Evolutionary conservation across 2,329 filamentous ascomycete species (phyloP).

Genomic region (Penicillium sp.): DNA sequence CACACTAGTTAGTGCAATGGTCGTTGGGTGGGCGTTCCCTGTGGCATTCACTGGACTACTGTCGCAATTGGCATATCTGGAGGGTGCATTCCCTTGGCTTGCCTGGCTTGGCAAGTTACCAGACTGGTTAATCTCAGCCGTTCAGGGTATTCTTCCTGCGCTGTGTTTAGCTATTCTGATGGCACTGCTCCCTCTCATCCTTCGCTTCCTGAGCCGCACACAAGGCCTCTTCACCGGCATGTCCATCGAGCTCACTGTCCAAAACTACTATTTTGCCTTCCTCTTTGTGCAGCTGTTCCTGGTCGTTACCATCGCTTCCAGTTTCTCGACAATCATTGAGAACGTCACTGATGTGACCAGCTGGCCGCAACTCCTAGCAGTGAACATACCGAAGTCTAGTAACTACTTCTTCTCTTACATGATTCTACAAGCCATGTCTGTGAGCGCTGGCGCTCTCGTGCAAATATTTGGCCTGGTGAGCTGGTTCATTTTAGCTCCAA

Average conservation of each 20-base stretch:
- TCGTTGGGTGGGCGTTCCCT: constrained; percentile 85
- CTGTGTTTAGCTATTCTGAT: constrained; percentile 73
- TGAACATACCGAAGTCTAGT: constrained; percentile 77
- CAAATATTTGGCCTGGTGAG: constrained; percentile 75
- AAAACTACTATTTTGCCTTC: constrained; percentile 90
- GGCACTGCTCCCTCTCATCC: constrained; percentile 73
- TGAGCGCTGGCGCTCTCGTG: constrained; percentile 82
- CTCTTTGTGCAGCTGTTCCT: constrained; percentile 94
- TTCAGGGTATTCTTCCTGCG: constrained; percentile 86
- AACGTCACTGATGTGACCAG: constrained; percentile 65
- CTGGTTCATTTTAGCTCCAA: constrained; percentile 77
- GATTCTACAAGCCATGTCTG: constrained; percentile 87
- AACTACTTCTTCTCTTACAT: constrained; percentile 99
- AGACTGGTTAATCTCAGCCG: constrained; percentile 58
- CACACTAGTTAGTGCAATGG: constrained; percentile 66
- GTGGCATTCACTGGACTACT: constrained; percentile 83
- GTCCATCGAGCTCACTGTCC: constrained; percentile 75
- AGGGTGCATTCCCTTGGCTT: constrained; percentile 66
- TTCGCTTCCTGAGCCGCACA: constrained; percentile 67
- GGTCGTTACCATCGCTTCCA: constrained; percentile 80
- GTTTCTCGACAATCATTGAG: constrained; percentile 64
- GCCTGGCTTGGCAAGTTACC: constrained; percentile 65
- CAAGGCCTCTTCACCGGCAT: constrained; percentile 82
- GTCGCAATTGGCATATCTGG: constrained; percentile 71
- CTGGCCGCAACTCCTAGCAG: constrained; percentile 69